Evolutionary conservation across 2,329 filamentous ascomycete genomes (phyloP).

Genomic region (Teratosphaeria nubilosa): DNA sequence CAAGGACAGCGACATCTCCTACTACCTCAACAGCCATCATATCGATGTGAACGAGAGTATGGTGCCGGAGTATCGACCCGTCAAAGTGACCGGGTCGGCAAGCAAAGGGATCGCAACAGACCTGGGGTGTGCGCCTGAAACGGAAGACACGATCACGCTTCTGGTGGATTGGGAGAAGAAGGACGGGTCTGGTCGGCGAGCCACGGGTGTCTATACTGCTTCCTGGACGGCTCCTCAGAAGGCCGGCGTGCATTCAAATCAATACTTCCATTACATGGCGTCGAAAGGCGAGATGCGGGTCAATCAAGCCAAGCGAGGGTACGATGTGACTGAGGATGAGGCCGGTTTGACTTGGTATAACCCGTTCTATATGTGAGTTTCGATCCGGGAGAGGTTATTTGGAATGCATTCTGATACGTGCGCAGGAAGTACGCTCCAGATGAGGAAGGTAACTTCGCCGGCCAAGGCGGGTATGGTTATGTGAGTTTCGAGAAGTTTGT

Average conservation of each 20-base stretch:
- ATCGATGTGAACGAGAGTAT: conserved; percentile 88
- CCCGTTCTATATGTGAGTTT: conserved; percentile 28
- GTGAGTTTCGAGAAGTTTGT: conserved; percentile 94
- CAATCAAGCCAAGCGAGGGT: conserved; percentile 88
- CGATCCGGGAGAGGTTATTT: conserved; percentile 28
- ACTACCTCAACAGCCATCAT: conserved; percentile 94
- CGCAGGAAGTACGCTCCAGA: conserved; percentile 69
- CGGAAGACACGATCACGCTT: conserved; percentile 88
- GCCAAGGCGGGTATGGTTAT: conserved; percentile 87
- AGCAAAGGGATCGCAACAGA: conserved; percentile 68
- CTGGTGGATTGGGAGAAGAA: conserved; percentile 80
- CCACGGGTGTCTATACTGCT: conserved; percentile 83
- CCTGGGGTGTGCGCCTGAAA: conserved; percentile 67
- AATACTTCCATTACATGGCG: conserved; percentile 93
- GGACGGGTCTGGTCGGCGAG: conserved; percentile 56
- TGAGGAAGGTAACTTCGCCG: conserved; percentile 87
- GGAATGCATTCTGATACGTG: neutral
- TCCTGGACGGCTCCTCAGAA: conserved; percentile 90
- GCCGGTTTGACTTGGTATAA: conserved; percentile 72
- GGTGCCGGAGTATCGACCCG: conserved; percentile 70
- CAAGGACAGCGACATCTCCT: conserved; percentile 83
- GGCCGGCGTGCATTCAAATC: conserved; percentile 90
- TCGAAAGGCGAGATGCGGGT: conserved; percentile 75
- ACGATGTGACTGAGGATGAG: conserved; percentile 83
- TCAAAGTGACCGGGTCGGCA: conserved; percentile 67